Evolutionary conservation across 768 basidiomycete genomes (phyloP).

Genomic region (Psilocybe cubensis): DNA sequence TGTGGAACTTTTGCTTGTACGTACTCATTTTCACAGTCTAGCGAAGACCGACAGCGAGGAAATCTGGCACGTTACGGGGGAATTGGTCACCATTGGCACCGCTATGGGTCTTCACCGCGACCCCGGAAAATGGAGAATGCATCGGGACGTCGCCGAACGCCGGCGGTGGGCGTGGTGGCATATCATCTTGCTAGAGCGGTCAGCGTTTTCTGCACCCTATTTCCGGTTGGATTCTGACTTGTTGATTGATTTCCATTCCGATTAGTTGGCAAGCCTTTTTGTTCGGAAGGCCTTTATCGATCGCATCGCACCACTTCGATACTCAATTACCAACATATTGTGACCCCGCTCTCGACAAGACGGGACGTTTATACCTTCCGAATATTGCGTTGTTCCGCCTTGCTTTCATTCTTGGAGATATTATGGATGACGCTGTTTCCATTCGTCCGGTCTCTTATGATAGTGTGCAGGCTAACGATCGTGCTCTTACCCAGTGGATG

Average conservation of each 20-base stretch:
- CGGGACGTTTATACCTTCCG: slow-evolving; percentile 69
- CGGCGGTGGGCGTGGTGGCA: slow-evolving; percentile 94
- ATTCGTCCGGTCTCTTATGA: slow-evolving; percentile 81
- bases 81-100: slow-evolving; percentile 73
- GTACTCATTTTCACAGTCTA: slow-evolving; percentile 73
- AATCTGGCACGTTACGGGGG: slow-evolving; percentile 76
- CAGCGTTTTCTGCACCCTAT: slow-evolving; percentile 17
- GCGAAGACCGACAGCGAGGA: slow-evolving; percentile 80
- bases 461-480: slow-evolving; percentile 72
- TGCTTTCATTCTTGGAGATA: slow-evolving; percentile 81
- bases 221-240: background rate
- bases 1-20: slow-evolving; percentile 72
- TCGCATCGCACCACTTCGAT: slow-evolving; percentile 84
- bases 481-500: slow-evolving; percentile 73
- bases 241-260: slow-evolving; percentile 10
- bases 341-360: slow-evolving; percentile 64
- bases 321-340: slow-evolving; percentile 75
- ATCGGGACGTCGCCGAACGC: slow-evolving; percentile 70
- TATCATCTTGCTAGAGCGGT: slow-evolving; percentile 81
- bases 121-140: slow-evolving; percentile 79
- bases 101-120: slow-evolving; percentile 89
- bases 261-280: slow-evolving; percentile 86
- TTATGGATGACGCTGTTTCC: slow-evolving; percentile 84
- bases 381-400: slow-evolving; percentile 77
- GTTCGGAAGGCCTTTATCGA: slow-evolving; percentile 77